Percentiles rank a stretch among this genome's conserved stretches.
These are phyloP conservation scores for Candida coleopterorum DNA, from an alignment of 805 yeast species.

Conservation along the genomic window DNA sequence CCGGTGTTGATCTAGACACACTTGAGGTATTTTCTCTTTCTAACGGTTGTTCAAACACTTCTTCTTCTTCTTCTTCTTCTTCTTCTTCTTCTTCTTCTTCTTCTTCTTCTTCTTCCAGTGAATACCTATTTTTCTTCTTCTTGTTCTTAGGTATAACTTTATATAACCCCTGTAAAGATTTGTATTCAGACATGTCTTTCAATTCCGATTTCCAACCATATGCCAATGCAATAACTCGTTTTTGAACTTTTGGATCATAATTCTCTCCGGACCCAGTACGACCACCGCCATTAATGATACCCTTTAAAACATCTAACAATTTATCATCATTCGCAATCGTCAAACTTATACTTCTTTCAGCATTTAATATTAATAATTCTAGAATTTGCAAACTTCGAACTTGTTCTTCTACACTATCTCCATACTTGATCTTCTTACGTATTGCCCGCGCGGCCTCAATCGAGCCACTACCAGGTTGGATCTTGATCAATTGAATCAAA, in stretches of 20 bases:
- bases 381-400: conserved; percentile 51
- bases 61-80: neutral
- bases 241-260: conserved; percentile 40
- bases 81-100: neutral
- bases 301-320: conserved; percentile 57
- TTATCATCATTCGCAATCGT: conserved; percentile 62
- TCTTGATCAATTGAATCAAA: conserved; percentile 47
- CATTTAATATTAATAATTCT: conserved; percentile 36
- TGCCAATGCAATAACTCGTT: conserved; percentile 47
- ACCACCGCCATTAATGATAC: conserved; percentile 39
- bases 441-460: conserved; percentile 88
- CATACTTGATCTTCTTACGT: conserved; percentile 85
- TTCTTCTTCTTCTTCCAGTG: neutral
- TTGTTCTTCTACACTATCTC: conserved; percentile 55
- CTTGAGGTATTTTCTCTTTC: no score
- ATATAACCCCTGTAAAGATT: conserved; percentile 45
- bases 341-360: conserved; percentile 39
- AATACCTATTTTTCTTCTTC: conserved; percentile 1
- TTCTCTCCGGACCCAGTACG: conserved; percentile 31
- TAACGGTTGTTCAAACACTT: no score
- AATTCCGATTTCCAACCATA: conserved; percentile 65
- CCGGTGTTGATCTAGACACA: conserved; percentile 13
- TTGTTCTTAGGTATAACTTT: conserved; percentile 34
- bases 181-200: conserved; percentile 43
- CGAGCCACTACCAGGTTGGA: conserved; percentile 33